Percentiles rank a stretch among this genome's conserved stretches.
These are phyloP conservation scores for Taphrina pruni DNA, from an alignment of 1,139 yeast genomes.

Conservation along the genomic window DNA sequence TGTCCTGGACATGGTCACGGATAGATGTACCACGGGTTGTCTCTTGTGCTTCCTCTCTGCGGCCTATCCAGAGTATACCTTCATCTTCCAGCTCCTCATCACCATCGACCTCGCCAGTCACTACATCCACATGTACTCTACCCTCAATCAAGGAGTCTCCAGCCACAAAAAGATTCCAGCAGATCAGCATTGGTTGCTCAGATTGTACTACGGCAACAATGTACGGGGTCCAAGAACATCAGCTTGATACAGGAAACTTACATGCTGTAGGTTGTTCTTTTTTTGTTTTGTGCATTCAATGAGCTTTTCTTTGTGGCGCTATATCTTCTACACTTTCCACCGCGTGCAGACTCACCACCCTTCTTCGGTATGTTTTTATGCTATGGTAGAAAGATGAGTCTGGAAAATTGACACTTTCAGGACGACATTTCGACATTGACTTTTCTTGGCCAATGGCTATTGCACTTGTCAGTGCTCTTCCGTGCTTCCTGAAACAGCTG, in stretches of 20 bases:
- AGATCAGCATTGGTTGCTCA: constrained; percentile 72
- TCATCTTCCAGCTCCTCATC: constrained; percentile 83
- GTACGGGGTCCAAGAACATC: constrained; percentile 19
- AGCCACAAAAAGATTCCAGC: constrained; percentile 85
- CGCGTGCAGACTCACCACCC: constrained; percentile 46
- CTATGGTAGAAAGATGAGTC: no score
- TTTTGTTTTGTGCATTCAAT: constrained; percentile 87
- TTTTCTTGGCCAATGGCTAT: constrained; percentile 40
- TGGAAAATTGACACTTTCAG: constrained; percentile 11
- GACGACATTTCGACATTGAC: constrained; percentile 44
- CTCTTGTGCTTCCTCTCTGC: constrained; percentile 83
- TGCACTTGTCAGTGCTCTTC: constrained; percentile 32
- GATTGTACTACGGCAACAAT: constrained; percentile 85
- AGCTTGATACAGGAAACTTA: background rate
- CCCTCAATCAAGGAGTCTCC: constrained; percentile 74
- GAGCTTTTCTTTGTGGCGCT: constrained; percentile 91
- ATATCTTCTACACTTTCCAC: constrained; percentile 74
- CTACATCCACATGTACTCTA: constrained; percentile 98
- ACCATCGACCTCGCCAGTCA: constrained; percentile 93
- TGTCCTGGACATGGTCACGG: constrained; percentile 98
- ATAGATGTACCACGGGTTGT: constrained; percentile 93
- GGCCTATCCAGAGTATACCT: constrained; percentile 69
- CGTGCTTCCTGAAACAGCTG: constrained; percentile 64
- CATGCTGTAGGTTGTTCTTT: constrained; percentile 62
- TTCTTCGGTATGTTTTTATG: constrained; percentile 30